Base-by-base conservation (phyloP, 2,329 filamentous ascomycete species). In the Hypoxylon sp. region DNA sequence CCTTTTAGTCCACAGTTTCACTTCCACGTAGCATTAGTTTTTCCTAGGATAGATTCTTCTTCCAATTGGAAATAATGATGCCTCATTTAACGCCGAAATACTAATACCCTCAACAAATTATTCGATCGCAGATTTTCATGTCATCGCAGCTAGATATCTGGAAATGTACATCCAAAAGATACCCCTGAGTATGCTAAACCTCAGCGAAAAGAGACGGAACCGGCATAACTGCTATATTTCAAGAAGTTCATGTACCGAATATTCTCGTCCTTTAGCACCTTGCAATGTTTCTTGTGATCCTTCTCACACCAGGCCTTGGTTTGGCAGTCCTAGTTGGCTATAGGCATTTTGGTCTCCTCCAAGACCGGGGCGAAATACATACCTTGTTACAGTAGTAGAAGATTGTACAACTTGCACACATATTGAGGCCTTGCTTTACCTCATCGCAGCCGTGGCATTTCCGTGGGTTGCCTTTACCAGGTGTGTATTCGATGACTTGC, bases 251-350 rank as follows among this genome's bases (percentile, higher is more conserved):
- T 54, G 2, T 17, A n/a, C 24, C 46, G 56, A 20, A 73, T 56
- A 19, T 64, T 64, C 24, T 65, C 26, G 2, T 65, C 60, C 26
- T 50, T 64, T n/a, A 70, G 30, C 4, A 52, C 59, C 55, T 70
- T 72, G 59, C 71, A 73, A 34, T 56, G 55, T 37, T 56, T 68
- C 49, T 70, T 72, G 43, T 74, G 70, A 0, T 15, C 50, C 52
- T 67, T 69, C 10, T 62, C 62, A 5, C 55, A 65, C 65, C 71
- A 72, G 13, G 59, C 65, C 41, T 70, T 69, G 24, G 24, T 15
- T 57, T 72, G 68, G 19, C 65, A 71, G 2, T 69, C 68, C 70
- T 66, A 61, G 10, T 6, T 57, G 7, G 32, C 30, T 24, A 1
- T 52, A 8, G 54, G 24, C 34, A 34, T 50, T 15, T 5, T 17